Evolutionary conservation across 768 basidiomycete genomes (phyloP).

Genomic region (Amanita pseudoporphyria): DNA sequence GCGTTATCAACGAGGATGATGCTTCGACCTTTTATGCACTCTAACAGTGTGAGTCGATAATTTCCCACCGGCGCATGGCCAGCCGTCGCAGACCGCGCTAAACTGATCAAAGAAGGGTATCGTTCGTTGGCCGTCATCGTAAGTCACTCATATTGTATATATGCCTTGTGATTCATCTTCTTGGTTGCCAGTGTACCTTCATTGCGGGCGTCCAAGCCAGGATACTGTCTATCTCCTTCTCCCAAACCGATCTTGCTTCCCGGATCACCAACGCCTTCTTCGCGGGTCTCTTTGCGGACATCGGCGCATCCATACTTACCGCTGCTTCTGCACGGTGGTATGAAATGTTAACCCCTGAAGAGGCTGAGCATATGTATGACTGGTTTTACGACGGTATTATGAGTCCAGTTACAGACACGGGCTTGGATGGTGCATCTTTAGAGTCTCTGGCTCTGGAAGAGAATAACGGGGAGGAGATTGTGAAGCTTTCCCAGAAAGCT

Average conservation of each 20-base stretch:
- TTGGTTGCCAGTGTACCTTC: not conserved
- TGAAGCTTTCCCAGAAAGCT: not conserved
- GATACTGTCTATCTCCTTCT: not conserved
- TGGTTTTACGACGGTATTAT: not conserved
- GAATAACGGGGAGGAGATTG: not conserved
- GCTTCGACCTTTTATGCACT: too few relatives aligned
- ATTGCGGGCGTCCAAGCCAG: slow-evolving; percentile 5
- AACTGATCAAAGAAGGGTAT: slow-evolving; percentile 3
- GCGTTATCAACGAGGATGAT: too few relatives aligned
- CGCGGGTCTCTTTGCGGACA: slow-evolving; percentile 1
- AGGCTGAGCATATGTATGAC: slow-evolving; percentile 4
- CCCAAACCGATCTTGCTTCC: not conserved
- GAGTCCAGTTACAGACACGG: not conserved
- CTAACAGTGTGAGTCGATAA: too few relatives aligned
- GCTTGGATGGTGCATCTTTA: too few relatives aligned
- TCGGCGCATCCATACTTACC: not conserved
- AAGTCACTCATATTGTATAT: not conserved
- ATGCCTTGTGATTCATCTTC: not conserved
- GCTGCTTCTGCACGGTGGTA: slow-evolving; percentile 1
- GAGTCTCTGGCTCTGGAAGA: too few relatives aligned
- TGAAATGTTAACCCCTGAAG: slow-evolving; percentile 2
- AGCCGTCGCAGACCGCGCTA: not conserved
- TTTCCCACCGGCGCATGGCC: too few relatives aligned
- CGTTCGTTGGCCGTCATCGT: not conserved
- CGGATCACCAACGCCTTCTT: slow-evolving; percentile 3